Evolutionary conservation across 768 basidiomycete genomes (phyloP), one percentile per base, ranked within the genome.

Genomic region (Hygrocybe coccinea): DNA sequence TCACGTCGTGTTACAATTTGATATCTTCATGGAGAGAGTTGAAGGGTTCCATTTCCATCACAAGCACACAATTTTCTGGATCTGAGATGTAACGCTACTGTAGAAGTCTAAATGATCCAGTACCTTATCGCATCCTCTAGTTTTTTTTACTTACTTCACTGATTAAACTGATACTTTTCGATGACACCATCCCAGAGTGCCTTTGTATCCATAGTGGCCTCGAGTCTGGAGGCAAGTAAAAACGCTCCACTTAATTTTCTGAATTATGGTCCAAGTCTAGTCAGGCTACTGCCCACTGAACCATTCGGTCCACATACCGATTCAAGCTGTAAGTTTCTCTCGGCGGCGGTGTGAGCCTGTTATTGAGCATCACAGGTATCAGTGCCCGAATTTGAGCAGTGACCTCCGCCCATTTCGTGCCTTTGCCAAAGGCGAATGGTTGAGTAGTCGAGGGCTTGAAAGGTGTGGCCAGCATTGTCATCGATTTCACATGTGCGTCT

Each of bases 31-130:
- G 78, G 90, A n/a, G n/a, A n/a, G n/a, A 50, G 94, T 97, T n/a
- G 87, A 93, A 64, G 87, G 89, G 19, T 99, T 99, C 77, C 95
- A 95, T 0, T 99, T 97, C 79, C 66, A 89, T 93, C 45, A 95
- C 95, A 7, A 92, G 88, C 65, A 94, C 93, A 5, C n/a, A n/a
- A n/a, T n/a, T n/a, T n/a, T n/a, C n/a, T n/a, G n/a, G n/a, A n/a
- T n/a, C n/a, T n/a, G n/a, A n/a, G n/a, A n/a, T n/a, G n/a, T n/a
- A n/a, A n/a, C n/a, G n/a, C n/a, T n/a, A n/a, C n/a, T n/a, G n/a
- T n/a, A n/a, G n/a, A n/a, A n/a, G n/a, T n/a, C n/a, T n/a, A n/a
- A n/a, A n/a, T n/a, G n/a, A n/a, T n/a, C n/a, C 50, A 22, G 58
- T 53, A 45, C 35, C 46, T 51, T 43, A 21, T 59, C 48, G 47